These are phyloP conservation scores for Rutstroemia sp. DNA, from an alignment of 2,329 filamentous ascomycete genomes.

Conservation along the genomic window DNA sequence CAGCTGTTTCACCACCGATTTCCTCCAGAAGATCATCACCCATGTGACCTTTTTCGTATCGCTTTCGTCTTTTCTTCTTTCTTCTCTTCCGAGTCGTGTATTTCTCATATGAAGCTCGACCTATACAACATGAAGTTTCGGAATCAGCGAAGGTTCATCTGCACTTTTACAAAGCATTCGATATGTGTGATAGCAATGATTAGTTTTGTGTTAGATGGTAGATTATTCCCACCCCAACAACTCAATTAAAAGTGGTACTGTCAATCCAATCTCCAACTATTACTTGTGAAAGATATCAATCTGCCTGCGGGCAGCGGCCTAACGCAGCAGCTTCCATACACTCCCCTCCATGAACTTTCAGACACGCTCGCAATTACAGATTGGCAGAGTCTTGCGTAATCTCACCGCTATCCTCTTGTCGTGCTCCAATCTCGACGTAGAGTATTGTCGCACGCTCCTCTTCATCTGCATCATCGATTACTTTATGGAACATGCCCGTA, in stretches of 20 bases:
- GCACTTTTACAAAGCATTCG: neutral
- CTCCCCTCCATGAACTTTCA: neutral
- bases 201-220: neutral
- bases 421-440: neutral
- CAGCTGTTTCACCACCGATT: neutral
- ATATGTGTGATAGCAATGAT: neutral
- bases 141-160: neutral
- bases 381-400: neutral
- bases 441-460: constrained; percentile 1
- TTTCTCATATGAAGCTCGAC: neutral
- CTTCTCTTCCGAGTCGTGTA: constrained; percentile 5
- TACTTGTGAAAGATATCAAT: neutral
- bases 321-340: neutral
- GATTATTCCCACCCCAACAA: neutral
- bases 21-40: constrained; percentile 4
- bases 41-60: constrained; percentile 1
- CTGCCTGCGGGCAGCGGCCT: neutral
- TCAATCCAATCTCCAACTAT: neutral
- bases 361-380: neutral
- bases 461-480: constrained; percentile 1
- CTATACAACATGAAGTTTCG: neutral
- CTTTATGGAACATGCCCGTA: constrained; percentile 15
- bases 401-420: neutral
- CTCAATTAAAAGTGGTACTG: neutral
- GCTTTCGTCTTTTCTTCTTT: constrained; percentile 1